Percentiles rank a stretch among this genome's conserved stretches.
phyloP scores from a whole-genome alignment of 305 asterid genomes.

The Fraxinus greggii region DNA sequence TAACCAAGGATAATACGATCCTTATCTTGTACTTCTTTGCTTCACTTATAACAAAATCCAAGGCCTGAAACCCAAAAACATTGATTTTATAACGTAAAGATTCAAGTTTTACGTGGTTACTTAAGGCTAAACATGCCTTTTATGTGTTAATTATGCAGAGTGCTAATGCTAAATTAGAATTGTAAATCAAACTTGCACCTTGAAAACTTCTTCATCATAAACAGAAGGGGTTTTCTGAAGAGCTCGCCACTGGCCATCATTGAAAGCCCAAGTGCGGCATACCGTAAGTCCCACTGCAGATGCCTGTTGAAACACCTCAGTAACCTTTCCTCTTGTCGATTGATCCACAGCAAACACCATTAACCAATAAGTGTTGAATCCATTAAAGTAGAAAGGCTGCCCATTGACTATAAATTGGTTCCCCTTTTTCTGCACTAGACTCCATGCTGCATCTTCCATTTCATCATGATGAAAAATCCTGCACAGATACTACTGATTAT shows the following conservation, averaged over 20 bases:
- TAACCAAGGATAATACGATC: conserved; percentile 70
- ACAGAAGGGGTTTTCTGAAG: conserved; percentile 78
- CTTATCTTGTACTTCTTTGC: conserved; percentile 76
- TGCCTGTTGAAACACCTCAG: conserved; percentile 71
- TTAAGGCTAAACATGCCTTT: not conserved
- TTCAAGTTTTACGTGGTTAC: not conserved
- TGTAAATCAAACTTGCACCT: conserved; percentile 37
- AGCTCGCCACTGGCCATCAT: conserved; percentile 93
- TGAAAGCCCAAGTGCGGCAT: conserved; percentile 96
- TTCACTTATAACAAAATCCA: conserved; percentile 89
- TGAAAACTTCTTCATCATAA: conserved; percentile 76
- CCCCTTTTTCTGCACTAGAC: conserved; percentile 63
- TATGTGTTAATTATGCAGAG: not conserved
- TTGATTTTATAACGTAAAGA: not conserved
- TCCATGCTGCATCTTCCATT: conserved; percentile 59
- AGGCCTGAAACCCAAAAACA: conserved; percentile 41
- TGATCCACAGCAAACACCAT: conserved; percentile 84
- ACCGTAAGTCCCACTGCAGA: conserved; percentile 70
- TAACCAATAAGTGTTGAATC: conserved; percentile 97
- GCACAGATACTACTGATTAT: conserved; percentile 12
- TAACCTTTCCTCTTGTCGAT: conserved; percentile 77
- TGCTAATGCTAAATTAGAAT: not conserved
- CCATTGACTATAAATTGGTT: conserved; percentile 65
- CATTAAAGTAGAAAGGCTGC: conserved; percentile 79
- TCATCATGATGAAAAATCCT: conserved; percentile 28